phyloP scores from a whole-genome alignment of 78 protist genomes.

The Protostelium mycophagum region DNA sequence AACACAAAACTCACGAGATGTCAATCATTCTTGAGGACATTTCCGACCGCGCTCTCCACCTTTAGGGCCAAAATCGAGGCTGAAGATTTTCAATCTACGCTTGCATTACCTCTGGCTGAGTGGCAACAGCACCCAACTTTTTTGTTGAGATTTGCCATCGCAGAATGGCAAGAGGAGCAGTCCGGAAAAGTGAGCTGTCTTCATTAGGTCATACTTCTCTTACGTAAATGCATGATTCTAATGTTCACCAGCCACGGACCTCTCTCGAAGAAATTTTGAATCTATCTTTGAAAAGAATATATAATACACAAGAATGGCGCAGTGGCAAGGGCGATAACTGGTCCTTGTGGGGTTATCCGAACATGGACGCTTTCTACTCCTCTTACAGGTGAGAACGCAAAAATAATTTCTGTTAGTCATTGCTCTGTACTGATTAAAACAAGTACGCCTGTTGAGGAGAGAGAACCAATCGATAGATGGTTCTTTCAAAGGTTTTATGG shows the following conservation, averaged over 20 bases:
- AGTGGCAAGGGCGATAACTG: background rate
- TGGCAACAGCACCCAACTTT: background rate
- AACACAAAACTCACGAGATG: background rate
- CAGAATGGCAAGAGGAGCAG: background rate
- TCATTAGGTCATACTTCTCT: background rate
- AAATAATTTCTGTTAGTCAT: no score
- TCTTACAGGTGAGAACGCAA: background rate
- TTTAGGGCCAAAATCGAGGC: background rate
- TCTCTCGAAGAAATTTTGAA: background rate
- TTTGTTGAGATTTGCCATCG: background rate
- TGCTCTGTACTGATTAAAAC: no score
- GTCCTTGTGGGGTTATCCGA: background rate
- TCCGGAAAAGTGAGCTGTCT: background rate
- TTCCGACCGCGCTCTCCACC: background rate
- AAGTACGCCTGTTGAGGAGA: background rate
- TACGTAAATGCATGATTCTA: background rate
- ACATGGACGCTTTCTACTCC: background rate
- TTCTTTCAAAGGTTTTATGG: background rate
- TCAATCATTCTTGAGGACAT: background rate
- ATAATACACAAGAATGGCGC: background rate
- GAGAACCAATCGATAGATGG: background rate
- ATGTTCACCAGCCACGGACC: background rate
- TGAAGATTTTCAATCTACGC: background rate
- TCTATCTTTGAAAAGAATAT: background rate
- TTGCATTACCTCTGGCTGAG: background rate